These are phyloP conservation scores for Lentinus tigrinus DNA, from an alignment of 768 basidiomycete genomes.

Conservation along the genomic window DNA sequence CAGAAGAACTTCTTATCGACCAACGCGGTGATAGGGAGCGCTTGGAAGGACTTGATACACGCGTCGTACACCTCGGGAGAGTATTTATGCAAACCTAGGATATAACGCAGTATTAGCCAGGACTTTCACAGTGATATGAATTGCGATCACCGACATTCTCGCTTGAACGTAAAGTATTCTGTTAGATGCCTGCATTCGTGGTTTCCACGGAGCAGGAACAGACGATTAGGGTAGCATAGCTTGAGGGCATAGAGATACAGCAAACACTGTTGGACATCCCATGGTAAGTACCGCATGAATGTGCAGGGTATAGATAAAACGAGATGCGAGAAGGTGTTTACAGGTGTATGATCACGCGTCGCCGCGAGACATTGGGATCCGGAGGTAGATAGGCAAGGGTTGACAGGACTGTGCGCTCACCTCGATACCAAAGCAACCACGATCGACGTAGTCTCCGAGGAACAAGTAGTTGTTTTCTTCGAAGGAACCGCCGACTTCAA, in stretches of 20 bases:
- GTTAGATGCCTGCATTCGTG: constrained; percentile 97
- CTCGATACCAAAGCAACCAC: constrained; percentile 89
- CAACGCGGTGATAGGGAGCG: constrained; percentile 86
- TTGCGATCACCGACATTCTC: constrained; percentile 69
- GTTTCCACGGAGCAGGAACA: constrained; percentile 88
- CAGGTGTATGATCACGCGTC: background rate
- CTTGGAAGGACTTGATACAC: constrained; percentile 86
- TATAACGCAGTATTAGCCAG: no score
- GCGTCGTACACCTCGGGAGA: constrained; percentile 85
- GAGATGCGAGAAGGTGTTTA: no score
- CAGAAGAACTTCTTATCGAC: constrained; percentile 97
- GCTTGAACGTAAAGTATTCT: constrained; percentile 97
- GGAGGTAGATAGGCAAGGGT: background rate
- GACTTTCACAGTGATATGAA: background rate
- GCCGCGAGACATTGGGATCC: background rate
- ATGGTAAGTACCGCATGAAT: background rate
- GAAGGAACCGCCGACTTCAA: constrained; percentile 89
- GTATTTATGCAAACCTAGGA: constrained; percentile 85
- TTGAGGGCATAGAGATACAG: constrained; percentile 93
- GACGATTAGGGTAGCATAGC: constrained; percentile 80
- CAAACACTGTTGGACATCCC: constrained; percentile 57
- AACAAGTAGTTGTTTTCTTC: constrained; percentile 87
- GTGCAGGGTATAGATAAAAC: background rate
- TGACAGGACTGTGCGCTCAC: constrained; percentile 33
- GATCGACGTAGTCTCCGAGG: constrained; percentile 96